These are phyloP conservation scores for Oxytropis ochrocephala DNA, from an alignment of 306 rosid genomes.

Conservation along the genomic window DNA sequence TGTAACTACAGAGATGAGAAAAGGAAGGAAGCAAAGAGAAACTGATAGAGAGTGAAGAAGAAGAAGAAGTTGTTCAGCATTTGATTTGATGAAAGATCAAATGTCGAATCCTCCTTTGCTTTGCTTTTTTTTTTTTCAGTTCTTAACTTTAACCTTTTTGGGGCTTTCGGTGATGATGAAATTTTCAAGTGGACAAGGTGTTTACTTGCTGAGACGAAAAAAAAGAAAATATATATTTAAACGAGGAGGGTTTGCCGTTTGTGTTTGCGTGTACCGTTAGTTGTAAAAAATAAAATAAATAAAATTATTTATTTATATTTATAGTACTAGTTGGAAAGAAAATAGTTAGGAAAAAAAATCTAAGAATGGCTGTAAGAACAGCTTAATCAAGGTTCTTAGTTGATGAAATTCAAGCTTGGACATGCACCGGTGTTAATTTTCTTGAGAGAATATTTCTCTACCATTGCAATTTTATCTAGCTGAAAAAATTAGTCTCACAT, in stretches of 20 bases:
- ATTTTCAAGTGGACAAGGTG: constrained; percentile 17
- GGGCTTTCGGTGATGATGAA: constrained; percentile 23
- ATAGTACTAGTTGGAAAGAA: too few species aligned
- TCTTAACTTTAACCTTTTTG: constrained; percentile 8
- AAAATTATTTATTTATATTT: too few species aligned
- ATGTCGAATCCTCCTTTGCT: not conserved
- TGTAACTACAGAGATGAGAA: constrained; percentile 15
- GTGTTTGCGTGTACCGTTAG: not conserved
- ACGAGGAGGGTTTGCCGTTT: not conserved
- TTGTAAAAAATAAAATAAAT: not conserved
- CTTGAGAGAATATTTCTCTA: too few species aligned
- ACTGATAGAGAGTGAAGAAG: constrained; percentile 26
- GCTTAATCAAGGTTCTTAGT: too few species aligned
- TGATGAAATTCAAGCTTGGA: too few species aligned
- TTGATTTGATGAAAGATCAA: constrained; percentile 25
- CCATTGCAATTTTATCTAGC: too few species aligned
- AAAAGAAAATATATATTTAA: not conserved
- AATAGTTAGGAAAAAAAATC: too few species aligned
- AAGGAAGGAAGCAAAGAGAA: constrained; percentile 17
- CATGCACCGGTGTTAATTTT: too few species aligned
- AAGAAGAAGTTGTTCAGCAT: constrained; percentile 42
- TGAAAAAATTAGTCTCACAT: too few species aligned
- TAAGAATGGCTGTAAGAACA: too few species aligned
- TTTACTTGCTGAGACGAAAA: not conserved
- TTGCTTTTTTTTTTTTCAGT: constrained; percentile 3